Evolutionary conservation across 331 rosid species (phyloP).

Genomic region (Stylosanthes scabra): DNA sequence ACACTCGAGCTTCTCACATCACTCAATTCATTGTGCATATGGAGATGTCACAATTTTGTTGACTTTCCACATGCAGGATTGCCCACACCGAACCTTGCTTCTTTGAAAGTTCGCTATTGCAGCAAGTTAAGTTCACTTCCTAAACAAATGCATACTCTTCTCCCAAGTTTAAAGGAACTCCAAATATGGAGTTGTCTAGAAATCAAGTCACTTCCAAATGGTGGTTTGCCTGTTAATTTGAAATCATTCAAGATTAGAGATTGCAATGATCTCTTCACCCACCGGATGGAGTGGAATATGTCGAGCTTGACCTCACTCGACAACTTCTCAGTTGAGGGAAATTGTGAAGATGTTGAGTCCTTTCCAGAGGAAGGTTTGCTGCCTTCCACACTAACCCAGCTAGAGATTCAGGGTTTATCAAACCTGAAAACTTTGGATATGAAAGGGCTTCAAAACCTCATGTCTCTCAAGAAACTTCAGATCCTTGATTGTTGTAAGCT

Average conservation of each 20-base stretch:
- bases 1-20: slow-evolving; percentile 9
- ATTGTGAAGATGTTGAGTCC: slow-evolving; percentile 34
- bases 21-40: slow-evolving; percentile 22
- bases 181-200: slow-evolving; percentile 37
- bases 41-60: slow-evolving; percentile 27
- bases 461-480: slow-evolving; percentile 27
- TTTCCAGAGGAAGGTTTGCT: slow-evolving; percentile 42
- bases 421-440: slow-evolving; percentile 27
- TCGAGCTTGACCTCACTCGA: slow-evolving; percentile 22
- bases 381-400: slow-evolving; percentile 30
- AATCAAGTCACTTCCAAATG: slow-evolving; percentile 33
- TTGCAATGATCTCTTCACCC: slow-evolving; percentile 35
- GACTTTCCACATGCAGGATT: slow-evolving; percentile 32
- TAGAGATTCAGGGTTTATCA: slow-evolving; percentile 34
- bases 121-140: slow-evolving; percentile 26
- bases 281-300: slow-evolving; percentile 21
- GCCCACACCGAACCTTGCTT: slow-evolving; percentile 27
- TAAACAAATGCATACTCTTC: slow-evolving; percentile 19
- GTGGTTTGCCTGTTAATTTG: slow-evolving; percentile 23
- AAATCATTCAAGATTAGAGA: slow-evolving; percentile 26
- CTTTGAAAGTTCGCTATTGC: slow-evolving; percentile 24
- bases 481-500: slow-evolving; percentile 32
- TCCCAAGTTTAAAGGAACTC: slow-evolving; percentile 27
- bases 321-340: slow-evolving; percentile 24
- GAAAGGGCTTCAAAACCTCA: slow-evolving; percentile 37